phyloP scores from a whole-genome alignment of 1,139 yeast genomes.

The Candida glucosophila region DNA sequence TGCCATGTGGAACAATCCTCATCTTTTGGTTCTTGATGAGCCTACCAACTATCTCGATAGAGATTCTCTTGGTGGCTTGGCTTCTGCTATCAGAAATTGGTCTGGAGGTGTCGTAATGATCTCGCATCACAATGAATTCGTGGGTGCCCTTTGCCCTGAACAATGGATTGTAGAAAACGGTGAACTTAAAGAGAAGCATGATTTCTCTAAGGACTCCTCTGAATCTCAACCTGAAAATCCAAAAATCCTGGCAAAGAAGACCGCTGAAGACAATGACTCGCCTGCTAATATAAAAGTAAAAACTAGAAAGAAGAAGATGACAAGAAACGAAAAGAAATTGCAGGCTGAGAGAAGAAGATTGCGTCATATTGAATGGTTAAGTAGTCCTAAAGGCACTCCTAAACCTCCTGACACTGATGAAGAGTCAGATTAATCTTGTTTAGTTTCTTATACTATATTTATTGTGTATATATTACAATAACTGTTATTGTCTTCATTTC shows the following conservation, averaged over 20 bases:
- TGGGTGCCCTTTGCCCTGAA: constrained; percentile 95
- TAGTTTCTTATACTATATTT: too few relatives aligned
- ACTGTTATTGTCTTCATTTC: neutral
- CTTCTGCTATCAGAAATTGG: constrained; percentile 97
- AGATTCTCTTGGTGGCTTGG: constrained; percentile 95
- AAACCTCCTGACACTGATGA: constrained; percentile 90
- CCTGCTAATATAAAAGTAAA: constrained; percentile 94
- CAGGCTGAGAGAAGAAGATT: constrained; percentile 92
- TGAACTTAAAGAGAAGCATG: constrained; percentile 75
- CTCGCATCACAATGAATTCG: constrained; percentile 95
- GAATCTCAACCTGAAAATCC: constrained; percentile 7
- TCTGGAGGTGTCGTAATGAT: constrained; percentile 97
- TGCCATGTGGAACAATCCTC: constrained; percentile 99
- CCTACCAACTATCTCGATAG: constrained; percentile 98
- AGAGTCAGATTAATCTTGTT: constrained; percentile 45
- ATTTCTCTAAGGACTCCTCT: constrained; percentile 63
- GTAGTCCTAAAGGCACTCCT: constrained; percentile 96
- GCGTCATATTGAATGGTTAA: constrained; percentile 91
- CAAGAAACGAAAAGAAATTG: constrained; percentile 88
- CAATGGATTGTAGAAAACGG: constrained; percentile 98
- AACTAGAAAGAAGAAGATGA: constrained; percentile 89
- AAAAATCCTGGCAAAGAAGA: constrained; percentile 28
- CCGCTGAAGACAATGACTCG: constrained; percentile 71
- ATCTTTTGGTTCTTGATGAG: constrained; percentile 90
- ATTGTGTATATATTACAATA: neutral